These are phyloP conservation scores for Podospora tetraspora DNA, from an alignment of 495 filamentous ascomycete genomes.

Conservation along the genomic window DNA sequence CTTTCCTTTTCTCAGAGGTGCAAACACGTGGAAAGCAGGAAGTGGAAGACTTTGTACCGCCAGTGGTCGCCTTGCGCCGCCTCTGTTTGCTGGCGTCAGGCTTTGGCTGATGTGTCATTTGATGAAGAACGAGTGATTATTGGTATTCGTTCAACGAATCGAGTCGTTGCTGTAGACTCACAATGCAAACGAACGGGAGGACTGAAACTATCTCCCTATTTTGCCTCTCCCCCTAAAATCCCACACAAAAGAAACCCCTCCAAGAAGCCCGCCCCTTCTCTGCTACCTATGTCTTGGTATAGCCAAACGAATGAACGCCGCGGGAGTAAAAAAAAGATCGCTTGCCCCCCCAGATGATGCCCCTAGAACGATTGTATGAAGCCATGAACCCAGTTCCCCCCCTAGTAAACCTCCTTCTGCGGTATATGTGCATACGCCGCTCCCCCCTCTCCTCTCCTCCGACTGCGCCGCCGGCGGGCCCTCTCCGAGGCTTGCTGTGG, in stretches of 20 bases:
- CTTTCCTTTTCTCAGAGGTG: background rate
- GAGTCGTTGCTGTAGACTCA: background rate
- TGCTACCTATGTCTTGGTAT: background rate
- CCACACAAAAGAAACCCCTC: background rate
- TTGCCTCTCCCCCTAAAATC: background rate
- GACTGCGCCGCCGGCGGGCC: background rate
- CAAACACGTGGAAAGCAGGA: background rate
- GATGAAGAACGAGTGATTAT: background rate
- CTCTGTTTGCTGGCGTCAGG: background rate
- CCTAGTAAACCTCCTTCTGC: background rate
- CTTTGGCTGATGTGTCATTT: background rate
- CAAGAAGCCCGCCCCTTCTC: background rate
- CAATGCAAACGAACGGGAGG: background rate
- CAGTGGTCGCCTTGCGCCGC: background rate
- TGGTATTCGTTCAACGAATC: background rate
- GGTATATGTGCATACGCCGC: background rate
- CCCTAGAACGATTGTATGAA: background rate
- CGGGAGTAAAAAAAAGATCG: background rate
- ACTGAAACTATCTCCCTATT: background rate
- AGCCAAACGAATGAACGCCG: background rate
- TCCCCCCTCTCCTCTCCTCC: background rate
- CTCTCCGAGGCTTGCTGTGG: background rate
- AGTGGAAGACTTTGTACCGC: background rate
- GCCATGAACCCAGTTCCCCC: background rate
- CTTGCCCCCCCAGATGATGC: background rate